A percentile compares a stretch with the other conserved stretches of the same genome.
phyloP scores from a whole-genome alignment of 176 grass and related monocot species.

The Carex kokanica region DNA sequence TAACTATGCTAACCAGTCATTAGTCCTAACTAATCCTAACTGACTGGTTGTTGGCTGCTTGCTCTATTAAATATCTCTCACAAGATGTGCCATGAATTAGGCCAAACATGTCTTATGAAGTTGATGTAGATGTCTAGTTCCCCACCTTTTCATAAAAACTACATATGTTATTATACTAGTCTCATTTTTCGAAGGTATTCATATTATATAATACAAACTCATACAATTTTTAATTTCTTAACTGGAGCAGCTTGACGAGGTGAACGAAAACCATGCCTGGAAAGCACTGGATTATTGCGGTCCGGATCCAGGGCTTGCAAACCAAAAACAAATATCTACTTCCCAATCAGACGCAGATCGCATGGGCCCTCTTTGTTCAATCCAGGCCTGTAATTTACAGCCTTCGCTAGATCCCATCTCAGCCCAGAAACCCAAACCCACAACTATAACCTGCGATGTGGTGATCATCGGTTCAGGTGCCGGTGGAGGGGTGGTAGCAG shows the following conservation, averaged over 20 bases:
- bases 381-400: slow-evolving; percentile 18
- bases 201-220: not conserved
- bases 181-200: not conserved
- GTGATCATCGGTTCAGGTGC: slow-evolving; percentile 73
- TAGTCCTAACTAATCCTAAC: no score
- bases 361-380: slow-evolving; percentile 49
- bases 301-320: slow-evolving; percentile 3
- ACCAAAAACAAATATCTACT: slow-evolving; percentile 18
- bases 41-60: no score
- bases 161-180: not conserved
- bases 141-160: not conserved
- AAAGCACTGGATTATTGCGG: slow-evolving; percentile 61
- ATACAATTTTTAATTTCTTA: not conserved
- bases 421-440: slow-evolving; percentile 32
- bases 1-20: no score
- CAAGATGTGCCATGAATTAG: not conserved
- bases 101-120: not conserved
- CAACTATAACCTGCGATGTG: slow-evolving; percentile 52
- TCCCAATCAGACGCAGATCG: slow-evolving; percentile 50
- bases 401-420: slow-evolving; percentile 21
- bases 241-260: slow-evolving; percentile 51
- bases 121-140: not conserved
- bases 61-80: not conserved
- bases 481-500: slow-evolving; percentile 73
- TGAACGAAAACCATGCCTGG: slow-evolving; percentile 62